Conservation (phyloP, 805 yeast genomes). For the Suhomyces vadensis region DNA sequence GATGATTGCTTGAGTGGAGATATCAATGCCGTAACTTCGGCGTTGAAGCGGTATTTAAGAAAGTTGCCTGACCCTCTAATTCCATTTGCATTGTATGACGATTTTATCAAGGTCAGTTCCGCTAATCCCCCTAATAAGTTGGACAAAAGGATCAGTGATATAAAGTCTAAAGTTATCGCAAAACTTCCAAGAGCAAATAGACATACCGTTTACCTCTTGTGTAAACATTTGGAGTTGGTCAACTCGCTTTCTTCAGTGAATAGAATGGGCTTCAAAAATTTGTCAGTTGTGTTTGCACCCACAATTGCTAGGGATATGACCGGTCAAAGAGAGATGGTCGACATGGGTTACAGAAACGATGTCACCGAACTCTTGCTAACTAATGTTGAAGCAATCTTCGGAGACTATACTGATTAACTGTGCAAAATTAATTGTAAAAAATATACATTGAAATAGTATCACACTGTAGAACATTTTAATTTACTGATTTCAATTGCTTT, state of each 20-base stretch:
- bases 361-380: constrained; percentile 71
- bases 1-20: constrained; percentile 56
- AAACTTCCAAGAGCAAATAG: constrained; percentile 69
- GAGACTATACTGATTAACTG: constrained; percentile 3
- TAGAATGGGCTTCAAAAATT: constrained; percentile 79
- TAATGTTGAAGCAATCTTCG: constrained; percentile 44
- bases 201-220: constrained; percentile 53
- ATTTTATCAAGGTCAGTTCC: constrained; percentile 57
- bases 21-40: constrained; percentile 82
- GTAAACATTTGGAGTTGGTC: constrained; percentile 66
- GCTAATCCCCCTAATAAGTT: constrained; percentile 21
- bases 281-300: constrained; percentile 94
- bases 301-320: constrained; percentile 77
- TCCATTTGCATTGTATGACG: constrained; percentile 66
- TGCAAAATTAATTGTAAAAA: constrained; percentile 2
- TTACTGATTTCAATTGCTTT: too few species aligned
- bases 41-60: constrained; percentile 83
- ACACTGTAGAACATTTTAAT: too few species aligned
- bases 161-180: constrained; percentile 45
- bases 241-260: constrained; percentile 54
- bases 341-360: constrained; percentile 78
- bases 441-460: background rate
- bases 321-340: constrained; percentile 80
- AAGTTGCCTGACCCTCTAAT: constrained; percentile 84
- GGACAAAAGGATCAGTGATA: constrained; percentile 38